These are phyloP conservation scores for Hortiboletus campestris DNA, from an alignment of 768 basidiomycete species.

Conservation along the genomic window DNA sequence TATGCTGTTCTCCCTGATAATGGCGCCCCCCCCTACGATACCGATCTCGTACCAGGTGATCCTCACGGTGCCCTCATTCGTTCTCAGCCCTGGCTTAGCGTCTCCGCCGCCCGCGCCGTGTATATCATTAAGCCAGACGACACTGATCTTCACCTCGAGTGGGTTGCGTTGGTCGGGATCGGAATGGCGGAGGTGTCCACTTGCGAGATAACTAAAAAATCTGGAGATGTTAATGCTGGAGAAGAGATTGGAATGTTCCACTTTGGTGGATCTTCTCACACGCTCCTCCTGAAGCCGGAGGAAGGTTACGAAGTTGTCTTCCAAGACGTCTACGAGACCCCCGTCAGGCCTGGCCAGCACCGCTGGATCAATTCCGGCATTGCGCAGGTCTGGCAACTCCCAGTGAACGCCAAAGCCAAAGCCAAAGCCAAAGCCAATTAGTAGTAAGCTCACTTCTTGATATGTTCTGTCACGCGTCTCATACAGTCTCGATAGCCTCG, in stretches of 20 bases:
- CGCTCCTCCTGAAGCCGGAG: conserved; percentile 35
- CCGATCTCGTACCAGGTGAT: conserved; percentile 1
- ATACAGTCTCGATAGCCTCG: no score
- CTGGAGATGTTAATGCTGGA: background rate
- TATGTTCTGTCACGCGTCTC: no score
- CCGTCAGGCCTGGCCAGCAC: background rate
- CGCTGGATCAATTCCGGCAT: no score
- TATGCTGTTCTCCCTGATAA: no score
- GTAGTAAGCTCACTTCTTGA: no score
- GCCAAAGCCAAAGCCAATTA: no score
- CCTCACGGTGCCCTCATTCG: conserved; percentile 19
- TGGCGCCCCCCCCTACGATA: no score
- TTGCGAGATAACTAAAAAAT: background rate
- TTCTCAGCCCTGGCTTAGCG: conserved; percentile 42
- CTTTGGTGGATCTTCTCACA: conserved; percentile 56
- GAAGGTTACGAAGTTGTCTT: conserved; percentile 6
- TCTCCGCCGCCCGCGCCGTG: conserved; percentile 47
- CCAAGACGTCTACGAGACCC: conserved; percentile 4
- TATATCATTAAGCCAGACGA: conserved; percentile 51
- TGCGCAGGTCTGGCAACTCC: no score
- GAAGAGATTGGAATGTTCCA: conserved; percentile 52
- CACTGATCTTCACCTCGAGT: conserved; percentile 38
- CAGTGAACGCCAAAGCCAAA: no score
- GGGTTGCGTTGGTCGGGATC: conserved; percentile 53
- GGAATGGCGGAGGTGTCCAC: conserved; percentile 62